Percentiles rank a stretch among this genome's conserved stretches.
Conservation (phyloP, 1,284 basidiomycete species). For the Fomitopsis schrenkii region DNA sequence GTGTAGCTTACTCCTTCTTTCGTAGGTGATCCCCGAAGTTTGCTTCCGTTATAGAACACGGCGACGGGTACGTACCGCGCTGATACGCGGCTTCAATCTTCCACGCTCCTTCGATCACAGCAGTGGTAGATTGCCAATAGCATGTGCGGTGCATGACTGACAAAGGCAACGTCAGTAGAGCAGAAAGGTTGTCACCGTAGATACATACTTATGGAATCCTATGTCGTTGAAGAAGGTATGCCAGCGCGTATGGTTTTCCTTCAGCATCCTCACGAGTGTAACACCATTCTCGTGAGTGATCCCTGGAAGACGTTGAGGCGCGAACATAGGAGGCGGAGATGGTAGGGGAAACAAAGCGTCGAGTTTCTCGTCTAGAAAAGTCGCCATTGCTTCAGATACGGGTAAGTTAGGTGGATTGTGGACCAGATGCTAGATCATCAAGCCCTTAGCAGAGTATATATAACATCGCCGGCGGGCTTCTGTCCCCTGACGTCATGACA, state of each 20-base stretch:
- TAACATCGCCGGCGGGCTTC: no score
- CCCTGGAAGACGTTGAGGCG: slow-evolving; percentile 39
- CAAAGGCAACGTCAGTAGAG: slow-evolving; percentile 28
- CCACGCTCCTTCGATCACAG: slow-evolving; percentile 40
- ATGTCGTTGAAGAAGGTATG: slow-evolving; percentile 61
- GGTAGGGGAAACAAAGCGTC: slow-evolving; percentile 15
- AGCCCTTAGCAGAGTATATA: no score
- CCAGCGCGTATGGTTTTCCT: slow-evolving; percentile 53
- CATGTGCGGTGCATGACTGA: slow-evolving; percentile 48
- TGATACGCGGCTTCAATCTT: slow-evolving; percentile 29
- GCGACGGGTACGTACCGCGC: slow-evolving; percentile 36
- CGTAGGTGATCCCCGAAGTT: slow-evolving; percentile 50
- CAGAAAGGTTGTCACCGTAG: slow-evolving; percentile 38
- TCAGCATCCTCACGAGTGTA: slow-evolving; percentile 41
- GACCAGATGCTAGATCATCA: no score
- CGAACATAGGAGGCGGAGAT: slow-evolving; percentile 1
- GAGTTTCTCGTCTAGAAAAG: neutral
- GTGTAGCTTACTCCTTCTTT: slow-evolving; percentile 37
- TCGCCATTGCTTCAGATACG: no score
- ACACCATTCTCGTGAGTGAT: slow-evolving; percentile 41
- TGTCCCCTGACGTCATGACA: no score
- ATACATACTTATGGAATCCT: slow-evolving; percentile 50
- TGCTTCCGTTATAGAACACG: slow-evolving; percentile 35
- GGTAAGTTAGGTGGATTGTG: no score
- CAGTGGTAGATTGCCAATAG: slow-evolving; percentile 45